These are phyloP conservation scores for Pseudogymnoascus sp. DNA, from an alignment of 2,329 filamentous ascomycete species.

Conservation along the genomic window DNA sequence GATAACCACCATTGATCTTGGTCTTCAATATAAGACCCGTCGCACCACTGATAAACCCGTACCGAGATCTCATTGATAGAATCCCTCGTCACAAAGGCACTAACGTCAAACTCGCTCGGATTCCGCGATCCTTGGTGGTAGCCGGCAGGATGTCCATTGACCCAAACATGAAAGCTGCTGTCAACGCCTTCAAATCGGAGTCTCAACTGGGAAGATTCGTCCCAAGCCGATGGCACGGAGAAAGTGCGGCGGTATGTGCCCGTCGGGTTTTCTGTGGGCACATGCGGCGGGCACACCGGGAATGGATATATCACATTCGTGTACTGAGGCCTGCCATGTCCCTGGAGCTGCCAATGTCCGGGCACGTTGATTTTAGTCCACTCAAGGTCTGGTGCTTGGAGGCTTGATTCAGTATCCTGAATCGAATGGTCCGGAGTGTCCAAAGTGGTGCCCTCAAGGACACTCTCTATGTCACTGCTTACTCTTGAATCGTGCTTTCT, in stretches of 20 bases:
- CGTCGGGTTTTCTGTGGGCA: constrained; percentile 58
- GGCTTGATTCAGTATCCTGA: background rate
- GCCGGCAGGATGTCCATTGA: constrained; percentile 58
- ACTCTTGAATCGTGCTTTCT: constrained; percentile 24
- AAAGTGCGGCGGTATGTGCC: constrained; percentile 56
- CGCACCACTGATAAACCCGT: constrained; percentile 65
- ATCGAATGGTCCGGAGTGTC: background rate
- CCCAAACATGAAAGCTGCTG: constrained; percentile 62
- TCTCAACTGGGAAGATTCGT: constrained; percentile 46
- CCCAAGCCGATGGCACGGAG: constrained; percentile 44
- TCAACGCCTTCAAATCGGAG: constrained; percentile 68
- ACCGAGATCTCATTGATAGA: constrained; percentile 53
- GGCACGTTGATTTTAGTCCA: constrained; percentile 44
- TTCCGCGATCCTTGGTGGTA: constrained; percentile 66
- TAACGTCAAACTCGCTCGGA: constrained; percentile 63
- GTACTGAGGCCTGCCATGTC: constrained; percentile 60
- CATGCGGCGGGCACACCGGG: constrained; percentile 56
- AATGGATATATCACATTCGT: constrained; percentile 64
- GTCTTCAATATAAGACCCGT: constrained; percentile 64
- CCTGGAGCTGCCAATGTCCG: constrained; percentile 65
- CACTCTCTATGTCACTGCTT: constrained; percentile 16
- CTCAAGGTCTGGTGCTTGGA: background rate
- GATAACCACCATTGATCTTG: constrained; percentile 65
- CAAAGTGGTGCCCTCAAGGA: background rate
- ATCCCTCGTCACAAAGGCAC: constrained; percentile 40